Evolutionary conservation across 306 rosid species (phyloP).

Genomic region (apple (Malus domestica)): ASM211411v1 NC_041799.1:4786501-4787000

Average conservation of each 20-base stretch:
- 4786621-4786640: slow-evolving; percentile 53
- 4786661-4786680: slow-evolving; percentile 38
- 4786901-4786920: too few relatives aligned
- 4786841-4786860: too few relatives aligned
- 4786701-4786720: slow-evolving; percentile 36
- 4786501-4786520: slow-evolving; percentile 51
- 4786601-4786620: slow-evolving; percentile 68
- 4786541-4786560: slow-evolving; percentile 46
- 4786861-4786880: too few relatives aligned
- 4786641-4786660: slow-evolving; percentile 36
- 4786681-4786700: slow-evolving; percentile 69
- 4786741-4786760: slow-evolving; percentile 12
- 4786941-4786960: too few relatives aligned
- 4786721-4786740: slow-evolving; percentile 37
- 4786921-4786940: too few relatives aligned
- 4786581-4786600: slow-evolving; percentile 65
- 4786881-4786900: too few relatives aligned
- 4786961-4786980: too few relatives aligned
- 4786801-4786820: too few relatives aligned
- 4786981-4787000: too few relatives aligned
- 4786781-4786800: too few relatives aligned
- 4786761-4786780: too few relatives aligned
- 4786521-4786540: slow-evolving; percentile 58
- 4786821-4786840: too few relatives aligned
- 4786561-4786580: slow-evolving; percentile 53